Conservation (phyloP, 331 rosid species). For the Arachis monticola region DNA sequence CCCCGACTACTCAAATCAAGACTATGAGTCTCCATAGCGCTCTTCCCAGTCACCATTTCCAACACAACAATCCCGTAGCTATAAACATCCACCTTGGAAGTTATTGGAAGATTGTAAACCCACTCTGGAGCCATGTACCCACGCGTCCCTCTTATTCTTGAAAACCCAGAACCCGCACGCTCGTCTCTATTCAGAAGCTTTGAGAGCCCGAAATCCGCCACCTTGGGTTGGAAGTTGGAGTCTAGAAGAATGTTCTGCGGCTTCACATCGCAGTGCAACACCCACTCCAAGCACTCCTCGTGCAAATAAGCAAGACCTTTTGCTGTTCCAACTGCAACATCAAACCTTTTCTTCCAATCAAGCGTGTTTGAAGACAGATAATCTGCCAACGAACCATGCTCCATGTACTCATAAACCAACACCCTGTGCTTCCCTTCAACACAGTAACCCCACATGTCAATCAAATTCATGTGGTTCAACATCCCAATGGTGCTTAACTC, state of each 20-base stretch:
- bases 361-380: slow-evolving; percentile 46
- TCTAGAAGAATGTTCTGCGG: slow-evolving; percentile 74
- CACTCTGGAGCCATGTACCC: slow-evolving; percentile 91
- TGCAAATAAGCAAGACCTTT: slow-evolving; percentile 75
- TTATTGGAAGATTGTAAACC: slow-evolving; percentile 62
- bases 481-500: slow-evolving; percentile 61
- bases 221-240: slow-evolving; percentile 59
- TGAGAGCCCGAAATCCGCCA: slow-evolving; percentile 75
- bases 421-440: slow-evolving; percentile 66
- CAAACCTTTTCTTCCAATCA: slow-evolving; percentile 63
- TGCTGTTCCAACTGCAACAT: slow-evolving; percentile 69
- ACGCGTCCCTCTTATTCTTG: slow-evolving; percentile 73
- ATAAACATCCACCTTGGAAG: slow-evolving; percentile 77
- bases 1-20: slow-evolving; percentile 25
- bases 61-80: slow-evolving; percentile 73
- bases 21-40: slow-evolving; percentile 35
- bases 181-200: slow-evolving; percentile 59
- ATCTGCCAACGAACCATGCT: slow-evolving; percentile 63
- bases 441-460: slow-evolving; percentile 84
- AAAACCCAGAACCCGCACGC: slow-evolving; percentile 43
- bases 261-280: slow-evolving; percentile 77
- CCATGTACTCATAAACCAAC: slow-evolving; percentile 65
- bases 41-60: slow-evolving; percentile 61
- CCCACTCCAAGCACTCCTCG: slow-evolving; percentile 83
- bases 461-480: slow-evolving; percentile 75